Evolutionary conservation across 208 protist species (phyloP), one percentile per base, ranked within the genome.

Genomic region (Jaenimonas drosophilae): DNA sequence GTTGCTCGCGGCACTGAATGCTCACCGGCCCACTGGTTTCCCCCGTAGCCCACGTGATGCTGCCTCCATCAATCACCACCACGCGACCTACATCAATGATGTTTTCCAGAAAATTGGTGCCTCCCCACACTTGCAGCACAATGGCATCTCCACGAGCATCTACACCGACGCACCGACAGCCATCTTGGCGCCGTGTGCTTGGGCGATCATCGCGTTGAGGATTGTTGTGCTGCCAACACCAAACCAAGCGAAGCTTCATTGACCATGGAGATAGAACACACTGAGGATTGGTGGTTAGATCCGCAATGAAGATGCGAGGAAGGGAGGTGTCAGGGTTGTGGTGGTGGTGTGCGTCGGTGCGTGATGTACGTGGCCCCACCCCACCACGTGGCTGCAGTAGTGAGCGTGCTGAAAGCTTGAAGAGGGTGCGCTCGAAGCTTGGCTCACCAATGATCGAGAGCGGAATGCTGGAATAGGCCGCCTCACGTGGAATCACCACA

Each of bases 381-480:
- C n/a, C n/a, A n/a, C n/a, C n/a, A n/a, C n/a, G 48, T 39, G 31
- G 37, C 6, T 57, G 55, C 19, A 71, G 40, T 9, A 88, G 65
- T 4, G 76, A 59, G 16, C 56, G 37, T 0, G 31, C 31, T 17
- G 79, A 89, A 0, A 89, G 60, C 0, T 30, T 7, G 29, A 93
- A 88, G 4, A 77, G 42, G 3, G 20, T 3, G 0, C 26, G 11
- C 23, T 62, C 43, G 46, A 54, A 59, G 12, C n/a, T 5, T 3
- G 78, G 77, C 20, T 64, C 47, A 2, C 85, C 85, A 19, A 88
- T 48, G 0, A 93, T 65, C 1, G 75, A 72, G 4, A 73, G 48
- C 1, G 59, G 53, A 16, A 58, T 68, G 9, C 47, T 41, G 9
- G 71, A 74, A 48, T 64, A 77, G 27, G 32, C 42, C 0, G 75